A percentile compares a stretch with the other conserved stretches of the same genome.
Conservation (phyloP, 2,329 filamentous ascomycete species). For the Apiospora kogelbergensis region DNA sequence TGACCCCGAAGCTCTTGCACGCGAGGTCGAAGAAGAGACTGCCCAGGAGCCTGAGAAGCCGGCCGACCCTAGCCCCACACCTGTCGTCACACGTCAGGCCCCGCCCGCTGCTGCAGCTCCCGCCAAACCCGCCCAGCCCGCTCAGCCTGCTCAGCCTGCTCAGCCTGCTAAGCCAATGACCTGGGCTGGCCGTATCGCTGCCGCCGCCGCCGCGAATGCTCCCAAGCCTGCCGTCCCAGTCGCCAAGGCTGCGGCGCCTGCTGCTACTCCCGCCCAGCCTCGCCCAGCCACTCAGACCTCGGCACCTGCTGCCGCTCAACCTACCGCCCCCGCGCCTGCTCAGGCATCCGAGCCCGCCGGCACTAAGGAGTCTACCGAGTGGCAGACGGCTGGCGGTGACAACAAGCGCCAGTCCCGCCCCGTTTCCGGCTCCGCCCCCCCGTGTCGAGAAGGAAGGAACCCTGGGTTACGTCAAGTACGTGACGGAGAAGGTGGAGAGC, state of each 20-base stretch:
- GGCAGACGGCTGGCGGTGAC: slow-evolving; percentile 86
- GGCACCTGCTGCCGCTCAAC: slow-evolving; percentile 41
- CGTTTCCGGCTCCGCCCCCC: slow-evolving; percentile 60
- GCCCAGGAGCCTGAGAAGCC: slow-evolving; percentile 64
- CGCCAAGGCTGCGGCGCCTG: slow-evolving; percentile 57
- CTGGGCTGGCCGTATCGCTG: slow-evolving; percentile 71
- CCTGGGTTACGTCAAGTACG: slow-evolving; percentile 92
- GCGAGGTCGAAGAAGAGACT: slow-evolving; percentile 56
- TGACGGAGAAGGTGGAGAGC: slow-evolving; percentile 82
- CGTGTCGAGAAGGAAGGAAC: slow-evolving; percentile 71
- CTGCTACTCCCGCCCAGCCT: slow-evolving; percentile 37
- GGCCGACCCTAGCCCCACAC: slow-evolving; percentile 59
- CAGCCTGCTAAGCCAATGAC: slow-evolving; percentile 63
- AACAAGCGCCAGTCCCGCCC: slow-evolving; percentile 79
- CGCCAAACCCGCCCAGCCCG: slow-evolving; percentile 48
- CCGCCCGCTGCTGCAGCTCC: slow-evolving; percentile 42
- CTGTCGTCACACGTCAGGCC: slow-evolving; percentile 48
- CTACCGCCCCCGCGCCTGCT: slow-evolving; percentile 45
- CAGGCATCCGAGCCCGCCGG: slow-evolving; percentile 34
- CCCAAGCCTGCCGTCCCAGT: slow-evolving; percentile 52
- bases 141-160: slow-evolving; percentile 42
- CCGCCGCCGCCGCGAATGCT: slow-evolving; percentile 59
- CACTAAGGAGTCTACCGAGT: slow-evolving; percentile 65
- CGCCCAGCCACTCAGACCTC: slow-evolving; percentile 40
- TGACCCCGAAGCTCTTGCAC: slow-evolving; percentile 49